A percentile compares a stretch with the other conserved stretches of the same genome.
These are phyloP conservation scores for Buxus sempervirens DNA, from an alignment of 164 flowering plant genomes.

Conservation along the genomic window DNA sequence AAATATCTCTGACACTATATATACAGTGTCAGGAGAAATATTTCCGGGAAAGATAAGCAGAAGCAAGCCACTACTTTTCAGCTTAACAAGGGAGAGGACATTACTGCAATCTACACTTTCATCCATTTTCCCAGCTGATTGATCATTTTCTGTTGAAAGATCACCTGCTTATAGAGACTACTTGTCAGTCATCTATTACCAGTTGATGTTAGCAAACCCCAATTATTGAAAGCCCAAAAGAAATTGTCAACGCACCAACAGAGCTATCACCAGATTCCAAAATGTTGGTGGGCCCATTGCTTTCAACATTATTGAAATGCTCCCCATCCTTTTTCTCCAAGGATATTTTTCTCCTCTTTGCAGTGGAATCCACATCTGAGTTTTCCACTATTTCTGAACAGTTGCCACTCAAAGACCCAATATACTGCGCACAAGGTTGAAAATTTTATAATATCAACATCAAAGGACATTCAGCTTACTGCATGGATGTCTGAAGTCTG, in stretches of 20 bases:
- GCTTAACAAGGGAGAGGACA: conserved; percentile 71
- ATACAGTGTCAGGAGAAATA: conserved; percentile 33
- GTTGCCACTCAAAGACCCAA: conserved; percentile 19
- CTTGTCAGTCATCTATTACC: not conserved
- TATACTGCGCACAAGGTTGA: conserved; percentile 38
- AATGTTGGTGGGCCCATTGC: conserved; percentile 1
- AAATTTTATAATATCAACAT: not conserved
- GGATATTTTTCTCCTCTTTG: conserved; percentile 50
- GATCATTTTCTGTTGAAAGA: conserved; percentile 15
- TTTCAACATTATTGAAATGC: conserved; percentile 13
- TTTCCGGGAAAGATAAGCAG: conserved; percentile 53
- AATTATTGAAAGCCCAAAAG: not conserved
- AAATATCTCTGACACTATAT: conserved; percentile 46
- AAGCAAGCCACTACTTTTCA: conserved; percentile 79
- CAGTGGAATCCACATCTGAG: conserved; percentile 21
- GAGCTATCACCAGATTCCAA: conserved; percentile 18
- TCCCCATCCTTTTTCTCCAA: conserved; percentile 23
- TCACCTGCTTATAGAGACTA: conserved; percentile 27
- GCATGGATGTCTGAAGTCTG: not conserved
- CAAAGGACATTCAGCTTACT: not conserved
- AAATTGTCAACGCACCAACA: not conserved
- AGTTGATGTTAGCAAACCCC: not conserved
- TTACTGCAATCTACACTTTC: conserved; percentile 14
- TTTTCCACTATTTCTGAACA: conserved; percentile 21
- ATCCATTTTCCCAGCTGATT: conserved; percentile 17